Evolutionary conservation across 1,139 yeast species (phyloP).

Genomic region (Scheffersomyces cryptocercus): DNA sequence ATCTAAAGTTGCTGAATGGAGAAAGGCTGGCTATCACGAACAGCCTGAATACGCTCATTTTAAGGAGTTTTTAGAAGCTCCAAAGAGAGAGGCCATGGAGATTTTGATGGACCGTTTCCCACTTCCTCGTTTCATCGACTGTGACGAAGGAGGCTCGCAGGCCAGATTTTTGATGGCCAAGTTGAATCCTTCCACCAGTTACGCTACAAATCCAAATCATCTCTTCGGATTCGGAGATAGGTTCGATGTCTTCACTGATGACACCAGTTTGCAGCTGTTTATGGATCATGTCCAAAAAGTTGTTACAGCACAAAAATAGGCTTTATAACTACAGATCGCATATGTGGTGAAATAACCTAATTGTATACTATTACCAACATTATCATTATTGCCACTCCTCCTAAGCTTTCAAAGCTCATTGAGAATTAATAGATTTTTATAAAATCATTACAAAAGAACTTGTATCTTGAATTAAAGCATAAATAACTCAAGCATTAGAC

Average conservation of each 20-base stretch:
- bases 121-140: conserved; percentile 69
- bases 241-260: conserved; percentile 62
- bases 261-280: conserved; percentile 65
- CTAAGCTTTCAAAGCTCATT: neutral
- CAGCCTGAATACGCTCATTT: conserved; percentile 64
- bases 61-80: conserved; percentile 59
- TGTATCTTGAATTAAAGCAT: neutral
- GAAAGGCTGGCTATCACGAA: conserved; percentile 67
- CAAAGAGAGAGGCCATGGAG: conserved; percentile 70
- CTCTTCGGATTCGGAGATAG: conserved; percentile 27
- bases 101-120: conserved; percentile 70
- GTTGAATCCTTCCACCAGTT: conserved; percentile 70
- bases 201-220: conserved; percentile 43
- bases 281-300: conserved; percentile 56
- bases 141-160: conserved; percentile 78
- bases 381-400: no score
- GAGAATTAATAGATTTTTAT: neutral
- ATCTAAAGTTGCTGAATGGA: conserved; percentile 67
- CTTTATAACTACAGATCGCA: neutral
- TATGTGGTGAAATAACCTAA: neutral
- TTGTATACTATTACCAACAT: neutral
- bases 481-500: no score
- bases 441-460: neutral
- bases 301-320: conserved; percentile 25
- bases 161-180: conserved; percentile 76